Conservation (phyloP, 148 eudicot genomes). For the Rhododendron kiyosumense region DNA sequence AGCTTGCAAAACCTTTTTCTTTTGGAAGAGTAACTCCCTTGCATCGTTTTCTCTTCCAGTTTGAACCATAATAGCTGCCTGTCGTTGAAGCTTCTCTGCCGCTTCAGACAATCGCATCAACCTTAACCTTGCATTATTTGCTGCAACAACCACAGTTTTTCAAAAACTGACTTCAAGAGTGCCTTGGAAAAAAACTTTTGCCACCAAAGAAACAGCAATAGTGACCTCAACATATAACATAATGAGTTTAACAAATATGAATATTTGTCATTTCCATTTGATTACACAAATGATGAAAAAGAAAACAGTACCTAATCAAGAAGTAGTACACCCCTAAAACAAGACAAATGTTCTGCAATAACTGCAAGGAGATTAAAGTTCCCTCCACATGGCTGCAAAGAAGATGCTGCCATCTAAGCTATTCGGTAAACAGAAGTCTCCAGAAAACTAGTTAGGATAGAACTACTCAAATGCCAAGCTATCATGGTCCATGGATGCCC, state of each 20-base stretch:
- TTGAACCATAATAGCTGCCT: constrained; percentile 60
- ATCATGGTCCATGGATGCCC: not conserved
- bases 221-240: not conserved
- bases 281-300: not conserved
- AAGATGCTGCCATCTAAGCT: not conserved
- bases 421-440: not conserved
- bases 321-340: not conserved
- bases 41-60: constrained; percentile 71
- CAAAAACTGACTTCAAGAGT: not conserved
- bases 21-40: constrained; percentile 72
- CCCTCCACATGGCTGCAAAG: not conserved
- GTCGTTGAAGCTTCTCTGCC: constrained; percentile 67
- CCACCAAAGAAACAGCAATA: not conserved
- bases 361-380: not conserved
- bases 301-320: not conserved
- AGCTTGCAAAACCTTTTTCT: constrained; percentile 74
- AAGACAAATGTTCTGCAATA: not conserved
- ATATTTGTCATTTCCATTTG: not conserved
- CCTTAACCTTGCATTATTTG: constrained; percentile 75
- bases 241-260: not conserved
- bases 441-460: not conserved
- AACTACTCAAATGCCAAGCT: not conserved
- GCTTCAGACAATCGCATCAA: constrained; percentile 85
- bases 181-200: not conserved
- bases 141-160: constrained; percentile 28